Base-by-base conservation (phyloP, 2,329 filamentous ascomycete genomes). In the Cladobotryum protrusum region DNA sequence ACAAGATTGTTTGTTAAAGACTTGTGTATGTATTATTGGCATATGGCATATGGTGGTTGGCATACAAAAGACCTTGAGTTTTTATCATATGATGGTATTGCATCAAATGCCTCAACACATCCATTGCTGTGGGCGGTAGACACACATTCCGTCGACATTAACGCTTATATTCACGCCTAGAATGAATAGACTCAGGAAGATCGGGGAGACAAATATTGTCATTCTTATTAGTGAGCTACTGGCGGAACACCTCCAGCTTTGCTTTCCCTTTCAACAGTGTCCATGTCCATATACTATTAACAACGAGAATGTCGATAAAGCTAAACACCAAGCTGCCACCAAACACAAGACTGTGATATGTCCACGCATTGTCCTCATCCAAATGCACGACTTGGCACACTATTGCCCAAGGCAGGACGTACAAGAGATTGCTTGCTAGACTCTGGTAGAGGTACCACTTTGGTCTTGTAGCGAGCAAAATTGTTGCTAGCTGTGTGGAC, bases 321-420 rank as follows among this genome's bases (percentile, higher is more conserved):
- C 78, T 83, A 54, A 87, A 86, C 0, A 87, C 81, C 41, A 87
- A 65, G 54, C 79, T 83, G 0, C 84, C 84, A 0, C 83, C 83
- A 67, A 88, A 87, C 0, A 87, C 78, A 20, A 85, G 62, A 0
- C 76, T 73, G 57, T 87, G 79, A 60, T 83, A 87, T 0, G 72
- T 81, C 85, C 83, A 88, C 0, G 85, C 83, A 57, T 81, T 76
- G 0, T 66, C 64, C 3, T 70, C 61, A 6, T 74, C 72, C 42
- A 85, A 65, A 2, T 65, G 48, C n/a, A 65, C 66, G 4, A 67
- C 70, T 45, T 74, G 77, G 52, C 77, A 81, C 0, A 77, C 81
- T 37, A 89, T 78, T 0, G 85, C 83, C 83, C 85, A 89, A 0
- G 84, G 85, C 3, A 89, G 65, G 0, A 88, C 83, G 60, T 83